Evolutionary conservation across 78 protist species (phyloP), one percentile per base, ranked within the genome.

Genomic region (Tieghemostelium lacteum): DNA sequence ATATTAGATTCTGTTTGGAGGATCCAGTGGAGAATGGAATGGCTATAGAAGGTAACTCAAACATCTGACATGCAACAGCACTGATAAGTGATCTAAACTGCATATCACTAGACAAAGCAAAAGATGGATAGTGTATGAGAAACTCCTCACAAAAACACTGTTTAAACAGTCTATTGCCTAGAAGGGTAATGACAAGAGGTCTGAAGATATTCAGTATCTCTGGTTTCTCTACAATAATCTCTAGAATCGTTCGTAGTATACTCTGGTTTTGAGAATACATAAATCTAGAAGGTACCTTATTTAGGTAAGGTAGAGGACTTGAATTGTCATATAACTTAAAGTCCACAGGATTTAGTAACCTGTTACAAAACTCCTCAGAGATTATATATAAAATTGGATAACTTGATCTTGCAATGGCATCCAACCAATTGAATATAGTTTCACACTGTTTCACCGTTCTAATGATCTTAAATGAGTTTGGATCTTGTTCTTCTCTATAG

Each of bases 51-150:
- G 91, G 91, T 16, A 83, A 19, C 65, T 83, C 91, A 83, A 83
- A 83, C 91, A 83, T 83, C 69, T 83, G 91, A 58, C 91, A 83
- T 2, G 71, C n/a, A 6, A 83, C 69, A 0, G 91, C 74, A 3
- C 78, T 55, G 3, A 83, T 49, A 19, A 83, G 31, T 16, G 71
- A 42, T 52, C 40, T 55, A 24, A 42, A 20, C 16, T 60, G 45
- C n/a, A 34, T 7, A 29, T 69, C 50, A 6, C 26, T 2, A 5
- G 73, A 70, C 0, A 83, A 36, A 22, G 91, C 73, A 19, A 83
- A 57, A 3, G 20, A 24, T 24, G 54, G 61, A 33, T 83, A 83
- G 60, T 22, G 37, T 8, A 17, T 45, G 14, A 83, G 60, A 60
- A 66, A 83, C 34, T 69, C 91, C 20, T 83, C 61, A 58, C 91